These are phyloP conservation scores for Fennellomyces sp. DNA, from an alignment of 371 early-diverging fungal genomes.

Conservation along the genomic window DNA sequence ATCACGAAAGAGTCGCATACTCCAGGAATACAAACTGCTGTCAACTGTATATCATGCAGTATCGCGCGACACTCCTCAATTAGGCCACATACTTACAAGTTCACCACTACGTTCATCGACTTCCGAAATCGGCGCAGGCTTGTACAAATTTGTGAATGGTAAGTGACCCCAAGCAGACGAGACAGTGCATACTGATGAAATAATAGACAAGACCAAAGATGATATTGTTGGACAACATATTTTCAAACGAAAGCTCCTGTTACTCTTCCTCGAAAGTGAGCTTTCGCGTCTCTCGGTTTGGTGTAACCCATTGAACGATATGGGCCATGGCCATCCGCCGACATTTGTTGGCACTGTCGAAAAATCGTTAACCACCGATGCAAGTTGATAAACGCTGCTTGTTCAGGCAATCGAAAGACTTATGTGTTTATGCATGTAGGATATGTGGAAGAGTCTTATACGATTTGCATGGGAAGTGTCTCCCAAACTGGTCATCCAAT, in stretches of 20 bases:
- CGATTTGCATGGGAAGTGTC: slow-evolving; percentile 83
- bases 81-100: slow-evolving; percentile 55
- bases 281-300: slow-evolving; percentile 80
- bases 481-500: slow-evolving; percentile 80
- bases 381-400: slow-evolving; percentile 13
- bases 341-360: slow-evolving; percentile 44
- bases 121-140: slow-evolving; percentile 39
- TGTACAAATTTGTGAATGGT: slow-evolving; percentile 45
- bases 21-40: slow-evolving; percentile 71
- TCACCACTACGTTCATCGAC: slow-evolving; percentile 38
- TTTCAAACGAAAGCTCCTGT: slow-evolving; percentile 51
- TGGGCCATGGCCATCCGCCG: slow-evolving; percentile 45
- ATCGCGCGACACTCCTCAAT: slow-evolving; percentile 61
- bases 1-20: slow-evolving; percentile 66
- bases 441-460: slow-evolving; percentile 77
- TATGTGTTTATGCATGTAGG: slow-evolving; percentile 14
- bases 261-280: slow-evolving; percentile 88
- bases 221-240: slow-evolving; percentile 30
- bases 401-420: neutral
- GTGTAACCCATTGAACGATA: slow-evolving; percentile 71
- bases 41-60: slow-evolving; percentile 68
- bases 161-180: neutral
- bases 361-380: slow-evolving; percentile 49
- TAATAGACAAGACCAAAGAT: slow-evolving; percentile 39
- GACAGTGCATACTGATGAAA: neutral